Evolutionary conservation across 2,329 filamentous ascomycete genomes (phyloP).

Genomic region (Ceratocystis papillata): DNA sequence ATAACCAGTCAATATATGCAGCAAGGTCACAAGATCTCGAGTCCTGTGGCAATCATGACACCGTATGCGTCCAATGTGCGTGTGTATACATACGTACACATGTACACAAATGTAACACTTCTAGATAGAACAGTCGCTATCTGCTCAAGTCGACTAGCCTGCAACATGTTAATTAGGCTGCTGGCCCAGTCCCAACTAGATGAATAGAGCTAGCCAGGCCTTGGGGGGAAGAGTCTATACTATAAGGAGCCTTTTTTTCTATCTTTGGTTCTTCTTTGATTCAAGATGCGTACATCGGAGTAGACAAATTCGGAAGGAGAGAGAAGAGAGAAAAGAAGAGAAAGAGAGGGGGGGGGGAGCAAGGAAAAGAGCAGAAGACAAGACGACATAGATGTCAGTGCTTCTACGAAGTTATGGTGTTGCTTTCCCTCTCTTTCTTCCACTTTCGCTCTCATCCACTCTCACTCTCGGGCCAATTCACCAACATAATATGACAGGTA

Average conservation of each 20-base stretch:
- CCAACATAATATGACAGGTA: neutral
- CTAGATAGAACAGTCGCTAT: neutral
- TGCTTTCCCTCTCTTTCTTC: neutral
- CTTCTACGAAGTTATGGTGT: neutral
- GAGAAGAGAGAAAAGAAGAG: neutral
- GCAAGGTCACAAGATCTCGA: neutral
- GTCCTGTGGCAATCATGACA: constrained; percentile 4
- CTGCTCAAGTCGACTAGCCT: too few species aligned
- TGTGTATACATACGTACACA: neutral
- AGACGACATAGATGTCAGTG: neutral
- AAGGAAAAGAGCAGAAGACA: neutral
- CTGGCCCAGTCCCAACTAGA: too few species aligned
- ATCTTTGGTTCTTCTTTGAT: too few species aligned
- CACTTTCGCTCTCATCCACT: neutral
- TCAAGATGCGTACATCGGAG: too few species aligned
- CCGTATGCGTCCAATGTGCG: neutral
- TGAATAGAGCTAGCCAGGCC: too few species aligned
- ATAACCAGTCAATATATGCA: neutral
- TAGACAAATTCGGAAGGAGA: neutral
- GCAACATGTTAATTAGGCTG: too few species aligned
- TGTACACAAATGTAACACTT: neutral
- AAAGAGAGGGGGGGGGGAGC: neutral
- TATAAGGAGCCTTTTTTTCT: too few species aligned
- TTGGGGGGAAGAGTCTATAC: too few species aligned
- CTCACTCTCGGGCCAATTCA: neutral